These are phyloP conservation scores for Neofusicoccum sp. DNA, from an alignment of 2,329 filamentous ascomycete species.

Conservation along the genomic window DNA sequence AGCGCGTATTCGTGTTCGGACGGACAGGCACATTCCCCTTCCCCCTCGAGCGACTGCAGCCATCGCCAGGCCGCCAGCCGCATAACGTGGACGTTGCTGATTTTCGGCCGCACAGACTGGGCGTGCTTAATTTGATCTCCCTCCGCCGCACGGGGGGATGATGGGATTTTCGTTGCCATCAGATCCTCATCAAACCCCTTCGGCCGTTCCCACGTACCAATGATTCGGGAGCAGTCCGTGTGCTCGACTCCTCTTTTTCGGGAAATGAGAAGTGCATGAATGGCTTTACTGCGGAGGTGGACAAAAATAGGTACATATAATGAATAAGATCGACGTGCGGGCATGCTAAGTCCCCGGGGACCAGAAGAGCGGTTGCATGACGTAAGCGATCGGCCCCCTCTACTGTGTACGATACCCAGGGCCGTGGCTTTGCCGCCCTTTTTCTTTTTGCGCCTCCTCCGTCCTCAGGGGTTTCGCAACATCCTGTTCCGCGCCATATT, in stretches of 20 bases:
- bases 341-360: background rate
- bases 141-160: background rate
- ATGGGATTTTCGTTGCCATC: background rate
- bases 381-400: background rate
- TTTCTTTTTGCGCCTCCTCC: background rate
- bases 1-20: background rate
- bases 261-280: background rate
- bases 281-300: background rate
- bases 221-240: background rate
- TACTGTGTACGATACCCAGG: background rate
- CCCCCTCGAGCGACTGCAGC: background rate
- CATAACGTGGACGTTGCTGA: background rate
- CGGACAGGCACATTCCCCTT: background rate
- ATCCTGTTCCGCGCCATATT: too few species aligned
- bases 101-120: slow-evolving; percentile 4
- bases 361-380: background rate
- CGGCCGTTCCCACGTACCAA: background rate
- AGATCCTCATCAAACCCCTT: slow-evolving; percentile 9
- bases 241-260: background rate
- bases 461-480: background rate
- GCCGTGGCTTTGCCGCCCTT: background rate
- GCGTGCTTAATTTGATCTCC: slow-evolving; percentile 2
- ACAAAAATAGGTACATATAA: slow-evolving; percentile 6
- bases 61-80: background rate
- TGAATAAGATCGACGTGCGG: slow-evolving; percentile 4